phyloP scores from a whole-genome alignment of 2,329 filamentous ascomycete species.

The Bipolaris sorokiniana region DNA sequence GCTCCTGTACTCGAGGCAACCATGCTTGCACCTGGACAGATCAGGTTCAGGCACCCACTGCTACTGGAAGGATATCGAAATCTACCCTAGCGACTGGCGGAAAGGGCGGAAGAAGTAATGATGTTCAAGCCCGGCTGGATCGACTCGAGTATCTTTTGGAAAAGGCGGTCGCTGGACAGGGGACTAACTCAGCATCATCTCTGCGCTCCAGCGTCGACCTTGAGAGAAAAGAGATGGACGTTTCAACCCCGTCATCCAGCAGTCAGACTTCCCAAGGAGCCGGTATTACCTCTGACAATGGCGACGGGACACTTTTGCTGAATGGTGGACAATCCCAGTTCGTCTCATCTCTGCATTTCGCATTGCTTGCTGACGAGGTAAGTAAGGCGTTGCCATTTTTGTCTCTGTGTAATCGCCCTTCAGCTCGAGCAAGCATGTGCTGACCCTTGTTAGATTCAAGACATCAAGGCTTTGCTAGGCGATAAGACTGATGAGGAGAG shows the following conservation, averaged over 20 bases:
- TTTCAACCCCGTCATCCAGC: conserved; percentile 39
- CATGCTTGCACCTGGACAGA: conserved; percentile 47
- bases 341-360: conserved; percentile 50
- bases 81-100: conserved; percentile 17
- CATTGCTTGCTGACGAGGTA: conserved; percentile 49
- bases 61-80: conserved; percentile 38
- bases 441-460: conserved; percentile 40
- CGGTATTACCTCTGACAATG: conserved; percentile 46
- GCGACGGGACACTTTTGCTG: conserved; percentile 46
- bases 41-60: conserved; percentile 30
- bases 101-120: conserved; percentile 36
- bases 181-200: conserved; percentile 17
- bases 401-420: not conserved
- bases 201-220: conserved; percentile 26
- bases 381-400: conserved; percentile 8
- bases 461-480: conserved; percentile 47
- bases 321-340: conserved; percentile 49
- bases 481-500: conserved; percentile 41
- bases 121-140: conserved; percentile 47
- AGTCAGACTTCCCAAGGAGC: conserved; percentile 43
- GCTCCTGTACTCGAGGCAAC: conserved; percentile 46
- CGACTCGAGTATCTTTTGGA: conserved; percentile 46
- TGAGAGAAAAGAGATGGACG: conserved; percentile 32
- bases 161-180: conserved; percentile 38
- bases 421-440: not conserved